These are phyloP conservation scores for Xylariaceae sp. DNA, from an alignment of 2,329 filamentous ascomycete genomes.

Conservation along the genomic window DNA sequence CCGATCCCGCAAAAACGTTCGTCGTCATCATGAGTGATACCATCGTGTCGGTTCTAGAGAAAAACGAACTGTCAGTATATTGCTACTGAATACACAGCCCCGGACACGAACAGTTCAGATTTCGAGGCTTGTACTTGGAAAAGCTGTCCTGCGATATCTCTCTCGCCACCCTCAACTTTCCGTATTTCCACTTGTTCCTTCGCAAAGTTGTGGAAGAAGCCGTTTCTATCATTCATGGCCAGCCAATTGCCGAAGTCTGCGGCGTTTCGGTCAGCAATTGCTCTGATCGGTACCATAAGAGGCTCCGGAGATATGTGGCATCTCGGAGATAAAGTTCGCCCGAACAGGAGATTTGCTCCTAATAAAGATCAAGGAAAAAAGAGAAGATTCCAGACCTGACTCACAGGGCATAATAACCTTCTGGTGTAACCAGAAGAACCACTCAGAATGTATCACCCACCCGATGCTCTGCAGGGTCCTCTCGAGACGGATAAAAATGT, in stretches of 20 bases:
- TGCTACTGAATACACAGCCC: no score
- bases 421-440: constrained; percentile 20
- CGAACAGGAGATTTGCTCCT: no score
- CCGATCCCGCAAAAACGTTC: constrained; percentile 30
- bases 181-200: constrained; percentile 17
- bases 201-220: constrained; percentile 27
- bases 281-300: no score
- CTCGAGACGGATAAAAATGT: constrained; percentile 18
- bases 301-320: no score
- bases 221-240: constrained; percentile 28
- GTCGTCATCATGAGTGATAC: constrained; percentile 30
- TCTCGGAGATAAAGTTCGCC: no score
- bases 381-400: not conserved
- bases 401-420: constrained; percentile 12
- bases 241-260: constrained; percentile 24
- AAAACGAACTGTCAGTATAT: not conserved
- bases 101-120: constrained; percentile 15
- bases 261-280: not conserved
- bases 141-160: constrained; percentile 25
- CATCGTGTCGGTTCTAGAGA: constrained; percentile 11
- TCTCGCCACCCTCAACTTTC: constrained; percentile 13
- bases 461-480: not conserved
- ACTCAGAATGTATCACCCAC: constrained; percentile 20
- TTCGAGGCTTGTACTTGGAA: constrained; percentile 19
- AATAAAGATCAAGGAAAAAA: no score